Conservation (phyloP, 331 rosid genomes). For the Quercus phellos region DNA sequence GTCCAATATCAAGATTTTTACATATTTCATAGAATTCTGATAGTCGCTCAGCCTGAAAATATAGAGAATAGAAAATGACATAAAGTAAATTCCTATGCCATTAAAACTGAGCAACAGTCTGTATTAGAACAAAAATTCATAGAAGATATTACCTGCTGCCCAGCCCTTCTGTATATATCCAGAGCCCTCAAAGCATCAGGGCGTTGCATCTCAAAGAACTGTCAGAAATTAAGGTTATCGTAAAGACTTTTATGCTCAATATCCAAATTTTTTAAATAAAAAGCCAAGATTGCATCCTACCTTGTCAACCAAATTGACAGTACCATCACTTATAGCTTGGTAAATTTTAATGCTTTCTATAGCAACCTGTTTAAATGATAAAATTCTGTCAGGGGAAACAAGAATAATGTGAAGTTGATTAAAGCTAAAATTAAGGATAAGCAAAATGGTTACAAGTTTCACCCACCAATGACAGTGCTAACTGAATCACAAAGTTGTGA, state of each 20-base stretch:
- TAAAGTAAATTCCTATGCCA: background rate
- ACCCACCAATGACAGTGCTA: constrained; percentile 84
- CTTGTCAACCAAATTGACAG: constrained; percentile 95
- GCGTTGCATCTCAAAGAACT: constrained; percentile 98
- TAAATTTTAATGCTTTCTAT: constrained; percentile 83
- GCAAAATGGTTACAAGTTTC: constrained; percentile 14
- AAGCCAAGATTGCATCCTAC: constrained; percentile 40
- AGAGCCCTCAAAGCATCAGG: constrained; percentile 80
- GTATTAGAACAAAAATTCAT: background rate
- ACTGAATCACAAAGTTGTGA: constrained; percentile 78
- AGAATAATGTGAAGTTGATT: background rate
- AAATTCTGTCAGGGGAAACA: constrained; percentile 24
- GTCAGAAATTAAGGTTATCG: constrained; percentile 26
- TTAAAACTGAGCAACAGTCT: background rate
- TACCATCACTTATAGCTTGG: constrained; percentile 97
- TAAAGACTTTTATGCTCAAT: constrained; percentile 23
- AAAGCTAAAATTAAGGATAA: constrained; percentile 12
- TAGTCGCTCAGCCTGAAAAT: constrained; percentile 81
- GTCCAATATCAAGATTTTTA: constrained; percentile 80
- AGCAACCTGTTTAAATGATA: constrained; percentile 65
- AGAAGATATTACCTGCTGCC: constrained; percentile 68
- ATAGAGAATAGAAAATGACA: constrained; percentile 12
- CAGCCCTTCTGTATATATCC: constrained; percentile 89
- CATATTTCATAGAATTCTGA: constrained; percentile 95
- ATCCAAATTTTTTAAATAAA: constrained; percentile 21